phyloP scores from a whole-genome alignment of 257 asterid species.

The Solanum verrucosum region DNA sequence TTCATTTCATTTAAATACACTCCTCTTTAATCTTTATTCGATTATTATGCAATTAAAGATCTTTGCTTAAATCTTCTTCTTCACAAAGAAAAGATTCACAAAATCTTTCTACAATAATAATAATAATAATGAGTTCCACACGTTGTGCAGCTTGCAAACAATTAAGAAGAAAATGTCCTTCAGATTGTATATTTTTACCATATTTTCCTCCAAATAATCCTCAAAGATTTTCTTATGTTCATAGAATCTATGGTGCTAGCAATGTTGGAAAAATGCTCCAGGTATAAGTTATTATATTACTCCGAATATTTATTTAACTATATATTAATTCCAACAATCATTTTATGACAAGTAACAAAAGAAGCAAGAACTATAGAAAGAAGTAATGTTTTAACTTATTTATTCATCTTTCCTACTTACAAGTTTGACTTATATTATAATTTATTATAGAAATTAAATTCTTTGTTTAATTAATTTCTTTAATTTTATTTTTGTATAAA shows the following conservation, averaged over 20 bases:
- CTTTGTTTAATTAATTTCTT: neutral
- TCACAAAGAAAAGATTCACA: neutral
- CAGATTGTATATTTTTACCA: neutral
- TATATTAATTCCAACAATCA: neutral
- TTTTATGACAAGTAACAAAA: neutral
- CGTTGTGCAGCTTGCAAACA: neutral
- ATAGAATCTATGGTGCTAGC: neutral
- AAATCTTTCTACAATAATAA: neutral
- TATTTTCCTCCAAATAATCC: neutral
- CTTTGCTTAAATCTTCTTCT: neutral
- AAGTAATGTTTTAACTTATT: neutral
- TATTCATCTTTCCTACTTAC: too few relatives aligned
- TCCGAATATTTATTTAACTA: neutral
- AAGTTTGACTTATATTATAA: neutral
- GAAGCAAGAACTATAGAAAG: neutral
- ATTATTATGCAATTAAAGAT: neutral
- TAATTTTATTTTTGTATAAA: neutral
- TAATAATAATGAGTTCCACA: neutral
- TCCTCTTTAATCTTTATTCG: neutral
- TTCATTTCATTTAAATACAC: neutral
- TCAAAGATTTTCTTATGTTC: neutral
- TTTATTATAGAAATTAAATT: neutral
- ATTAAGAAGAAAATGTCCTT: neutral
- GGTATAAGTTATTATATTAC: neutral
- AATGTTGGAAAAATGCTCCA: neutral